These are phyloP conservation scores for Calvatia gigantea DNA, from an alignment of 768 basidiomycete species.

Conservation along the genomic window DNA sequence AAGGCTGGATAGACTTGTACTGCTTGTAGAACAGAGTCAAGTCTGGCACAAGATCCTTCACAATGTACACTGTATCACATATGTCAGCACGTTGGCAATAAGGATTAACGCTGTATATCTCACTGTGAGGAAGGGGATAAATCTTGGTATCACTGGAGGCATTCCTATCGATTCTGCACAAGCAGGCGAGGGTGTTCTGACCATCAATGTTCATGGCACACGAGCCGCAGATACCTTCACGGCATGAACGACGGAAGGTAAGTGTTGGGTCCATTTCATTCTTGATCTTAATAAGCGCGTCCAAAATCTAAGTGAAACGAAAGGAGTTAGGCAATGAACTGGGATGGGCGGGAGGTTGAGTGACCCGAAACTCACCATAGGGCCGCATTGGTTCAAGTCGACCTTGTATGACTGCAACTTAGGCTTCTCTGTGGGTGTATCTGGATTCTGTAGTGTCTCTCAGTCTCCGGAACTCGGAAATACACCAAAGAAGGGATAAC, in stretches of 20 bases:
- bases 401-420: constrained; percentile 86
- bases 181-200: constrained; percentile 95
- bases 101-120: constrained; percentile 22
- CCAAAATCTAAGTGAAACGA: constrained; percentile 66
- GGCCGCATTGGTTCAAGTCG: constrained; percentile 92
- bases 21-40: constrained; percentile 95
- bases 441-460: constrained; percentile 69
- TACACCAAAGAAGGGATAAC: neutral
- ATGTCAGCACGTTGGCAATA: neutral
- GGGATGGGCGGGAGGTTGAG: neutral
- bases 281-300: constrained; percentile 98
- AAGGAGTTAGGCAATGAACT: constrained; percentile 4
- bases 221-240: constrained; percentile 96
- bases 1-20: constrained; percentile 99
- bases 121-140: constrained; percentile 97
- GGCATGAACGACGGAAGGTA: constrained; percentile 90
- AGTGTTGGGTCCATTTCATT: constrained; percentile 96
- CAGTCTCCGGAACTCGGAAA: neutral
- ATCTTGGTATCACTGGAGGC: constrained; percentile 76
- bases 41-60: constrained; percentile 97
- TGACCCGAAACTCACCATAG: constrained; percentile 60
- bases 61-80: constrained; percentile 81
- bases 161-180: constrained; percentile 90
- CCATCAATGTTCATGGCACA: constrained; percentile 99
- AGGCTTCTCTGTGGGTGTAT: constrained; percentile 90